Base-by-base conservation (phyloP, 352 stramenopile species). In the Globisporangium recalcitrans region DNA sequence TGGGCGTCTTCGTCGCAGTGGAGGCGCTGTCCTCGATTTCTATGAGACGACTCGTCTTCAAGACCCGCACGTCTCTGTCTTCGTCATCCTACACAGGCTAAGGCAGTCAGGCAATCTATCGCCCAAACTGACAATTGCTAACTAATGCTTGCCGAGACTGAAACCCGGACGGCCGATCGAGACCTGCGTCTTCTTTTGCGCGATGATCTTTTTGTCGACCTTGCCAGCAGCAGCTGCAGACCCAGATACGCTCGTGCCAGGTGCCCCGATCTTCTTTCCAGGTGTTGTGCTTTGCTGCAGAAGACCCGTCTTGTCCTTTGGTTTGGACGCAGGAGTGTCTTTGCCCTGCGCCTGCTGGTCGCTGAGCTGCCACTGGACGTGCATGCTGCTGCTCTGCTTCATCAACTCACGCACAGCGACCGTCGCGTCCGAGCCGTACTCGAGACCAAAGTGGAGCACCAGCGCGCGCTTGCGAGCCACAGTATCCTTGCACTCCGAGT, bases 401-500 rank as follows among this genome's bases (percentile, higher is more conserved):
- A 97, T 97, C 11, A 99, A 71, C 70, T 99, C 97, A 58, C 97
- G 84, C 49, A 99, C 74, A 8, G 91, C 93, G 64, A 98, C 97
- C 14, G 92, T 98, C 11, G 95, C 96, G 77, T 99, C 80, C 2
- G 74, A 86, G 22, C 75, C 78, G 49, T 82, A 83, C 19, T 76
- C 74, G 29, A 91, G 67, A 27, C 74, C 73, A 48, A 91, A 91
- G 49, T 82, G 71, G 9, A 93, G 71, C 27, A 85, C 65, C 24
- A 87, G 62, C 27, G 73, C 77, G 16, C 77, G 71, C 29, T 60
- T 60, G 9, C 51, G 46, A 16, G 48, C 26, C 16, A 31, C 58
- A 11, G 9, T 21, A 7, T 13, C 36, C 27, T 36, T 42, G 24
- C 14, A n/a, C 13, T 29, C 47, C 3, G 31, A 29, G 10, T 52